Evolutionary conservation across 192 early-diverging fungal species (phyloP).

Genomic region (Coemansia sp.): DNA sequence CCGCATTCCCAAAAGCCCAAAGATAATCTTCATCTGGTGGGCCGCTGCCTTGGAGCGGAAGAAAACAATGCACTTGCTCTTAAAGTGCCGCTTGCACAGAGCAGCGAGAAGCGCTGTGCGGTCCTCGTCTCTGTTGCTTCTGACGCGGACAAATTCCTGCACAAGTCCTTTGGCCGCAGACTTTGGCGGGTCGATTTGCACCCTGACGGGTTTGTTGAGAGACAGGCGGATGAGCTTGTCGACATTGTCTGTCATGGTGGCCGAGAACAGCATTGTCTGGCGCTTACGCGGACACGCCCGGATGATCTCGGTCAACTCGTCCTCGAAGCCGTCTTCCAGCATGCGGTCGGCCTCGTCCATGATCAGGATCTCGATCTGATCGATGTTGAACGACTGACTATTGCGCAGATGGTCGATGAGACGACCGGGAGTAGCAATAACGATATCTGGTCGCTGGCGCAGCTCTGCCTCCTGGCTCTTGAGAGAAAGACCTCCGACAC

Average conservation of each 20-base stretch:
- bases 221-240: slow-evolving; percentile 94
- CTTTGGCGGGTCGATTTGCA: slow-evolving; percentile 85
- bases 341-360: slow-evolving; percentile 99
- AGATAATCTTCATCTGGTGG: slow-evolving; percentile 97
- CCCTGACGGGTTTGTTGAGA: slow-evolving; percentile 79
- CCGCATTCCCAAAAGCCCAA: slow-evolving; percentile 82
- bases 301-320: slow-evolving; percentile 94
- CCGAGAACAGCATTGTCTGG: slow-evolving; percentile 99
- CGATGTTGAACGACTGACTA: slow-evolving; percentile 81
- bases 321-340: slow-evolving; percentile 96
- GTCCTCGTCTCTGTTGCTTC: slow-evolving; percentile 78
- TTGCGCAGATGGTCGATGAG: slow-evolving; percentile 97
- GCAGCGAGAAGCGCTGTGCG: slow-evolving; percentile 82
- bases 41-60: slow-evolving; percentile 93
- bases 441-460: slow-evolving; percentile 78
- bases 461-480: slow-evolving; percentile 88
- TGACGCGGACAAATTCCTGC: slow-evolving; percentile 96
- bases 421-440: slow-evolving; percentile 97
- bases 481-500: slow-evolving; percentile 86
- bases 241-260: slow-evolving; percentile 98
- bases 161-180: slow-evolving; percentile 70
- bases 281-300: slow-evolving; percentile 78
- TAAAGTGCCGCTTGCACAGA: slow-evolving; percentile 79
- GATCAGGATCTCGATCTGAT: slow-evolving; percentile 89
- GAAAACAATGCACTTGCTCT: slow-evolving; percentile 80